These are phyloP conservation scores for Salix purpurea DNA, from an alignment of 345 rosid genomes.

Conservation along the genomic window DNA sequence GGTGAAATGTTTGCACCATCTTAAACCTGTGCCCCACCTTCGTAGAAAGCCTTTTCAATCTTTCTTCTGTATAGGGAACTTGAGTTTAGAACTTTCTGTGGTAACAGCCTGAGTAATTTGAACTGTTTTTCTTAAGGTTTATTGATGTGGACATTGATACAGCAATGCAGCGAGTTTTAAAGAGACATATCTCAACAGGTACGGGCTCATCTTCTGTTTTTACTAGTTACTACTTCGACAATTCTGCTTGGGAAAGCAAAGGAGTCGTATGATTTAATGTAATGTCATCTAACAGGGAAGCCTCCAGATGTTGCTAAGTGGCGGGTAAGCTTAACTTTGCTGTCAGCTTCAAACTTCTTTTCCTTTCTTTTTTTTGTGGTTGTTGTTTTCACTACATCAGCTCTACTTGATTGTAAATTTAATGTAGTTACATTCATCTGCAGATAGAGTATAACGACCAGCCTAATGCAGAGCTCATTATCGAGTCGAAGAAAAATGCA, in stretches of 20 bases:
- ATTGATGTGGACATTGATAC: slow-evolving; percentile 68
- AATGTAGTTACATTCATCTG: slow-evolving; percentile 8
- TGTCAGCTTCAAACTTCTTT: background rate
- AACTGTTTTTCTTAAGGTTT: slow-evolving; percentile 45
- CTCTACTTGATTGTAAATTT: background rate
- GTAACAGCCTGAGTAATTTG: slow-evolving; percentile 2
- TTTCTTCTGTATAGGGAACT: slow-evolving; percentile 2
- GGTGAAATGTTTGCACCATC: background rate
- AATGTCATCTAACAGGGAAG: slow-evolving; percentile 49
- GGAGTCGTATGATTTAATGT: background rate
- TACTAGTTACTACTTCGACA: background rate
- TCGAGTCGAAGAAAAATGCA: slow-evolving; percentile 65
- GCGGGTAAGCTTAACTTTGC: slow-evolving; percentile 47
- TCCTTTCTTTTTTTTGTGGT: too few species aligned
- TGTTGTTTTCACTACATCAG: background rate
- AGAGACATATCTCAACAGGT: slow-evolving; percentile 81
- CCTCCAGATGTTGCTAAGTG: slow-evolving; percentile 69
- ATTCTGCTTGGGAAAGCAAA: background rate
- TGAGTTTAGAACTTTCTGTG: background rate
- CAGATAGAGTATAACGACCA: slow-evolving; percentile 80
- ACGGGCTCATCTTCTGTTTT: background rate
- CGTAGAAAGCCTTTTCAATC: background rate
- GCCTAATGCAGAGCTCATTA: slow-evolving; percentile 80
- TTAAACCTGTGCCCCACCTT: background rate
- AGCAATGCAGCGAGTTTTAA: slow-evolving; percentile 72